These are phyloP conservation scores for Saturnispora serradocipensis DNA, from an alignment of 805 yeast genomes.

Conservation along the genomic window DNA sequence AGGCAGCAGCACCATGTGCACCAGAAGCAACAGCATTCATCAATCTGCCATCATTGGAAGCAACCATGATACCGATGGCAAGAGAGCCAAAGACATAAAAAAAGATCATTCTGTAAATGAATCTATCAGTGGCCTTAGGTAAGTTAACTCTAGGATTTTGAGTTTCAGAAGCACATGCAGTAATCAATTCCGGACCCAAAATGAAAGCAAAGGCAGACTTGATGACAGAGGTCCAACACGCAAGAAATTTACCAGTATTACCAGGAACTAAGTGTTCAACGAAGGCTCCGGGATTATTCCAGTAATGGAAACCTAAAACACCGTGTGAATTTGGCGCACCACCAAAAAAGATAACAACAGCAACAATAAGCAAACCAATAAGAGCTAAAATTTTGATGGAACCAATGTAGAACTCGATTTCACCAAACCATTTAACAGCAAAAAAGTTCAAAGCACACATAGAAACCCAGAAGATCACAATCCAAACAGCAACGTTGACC, in stretches of 20 bases:
- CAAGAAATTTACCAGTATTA: conserved; percentile 51
- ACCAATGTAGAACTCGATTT: conserved; percentile 58
- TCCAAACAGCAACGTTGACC: conserved; percentile 49
- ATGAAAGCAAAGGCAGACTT: conserved; percentile 62
- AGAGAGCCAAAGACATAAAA: conserved; percentile 52
- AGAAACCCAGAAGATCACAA: conserved; percentile 41
- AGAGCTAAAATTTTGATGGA: conserved; percentile 57
- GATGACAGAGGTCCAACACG: conserved; percentile 52
- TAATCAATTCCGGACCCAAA: conserved; percentile 55
- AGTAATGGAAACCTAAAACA: conserved; percentile 57
- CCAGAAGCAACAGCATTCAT: conserved; percentile 37
- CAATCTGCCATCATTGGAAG: conserved; percentile 41
- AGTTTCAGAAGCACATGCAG: conserved; percentile 46
- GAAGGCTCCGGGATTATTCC: conserved; percentile 43
- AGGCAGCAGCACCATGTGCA: conserved; percentile 45
- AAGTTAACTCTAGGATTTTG: conserved; percentile 49
- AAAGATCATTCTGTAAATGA: conserved; percentile 50
- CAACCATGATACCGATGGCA: conserved; percentile 52
- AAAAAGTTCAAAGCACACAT: conserved; percentile 38
- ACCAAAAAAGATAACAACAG: conserved; percentile 51
- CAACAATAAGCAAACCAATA: conserved; percentile 47
- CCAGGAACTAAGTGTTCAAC: conserved; percentile 42
- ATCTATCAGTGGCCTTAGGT: conserved; percentile 52
- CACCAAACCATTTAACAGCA: conserved; percentile 34
- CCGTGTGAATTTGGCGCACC: conserved; percentile 48